phyloP scores from a whole-genome alignment of 208 protist genomes.

The Trypanosoma vivax region DNA sequence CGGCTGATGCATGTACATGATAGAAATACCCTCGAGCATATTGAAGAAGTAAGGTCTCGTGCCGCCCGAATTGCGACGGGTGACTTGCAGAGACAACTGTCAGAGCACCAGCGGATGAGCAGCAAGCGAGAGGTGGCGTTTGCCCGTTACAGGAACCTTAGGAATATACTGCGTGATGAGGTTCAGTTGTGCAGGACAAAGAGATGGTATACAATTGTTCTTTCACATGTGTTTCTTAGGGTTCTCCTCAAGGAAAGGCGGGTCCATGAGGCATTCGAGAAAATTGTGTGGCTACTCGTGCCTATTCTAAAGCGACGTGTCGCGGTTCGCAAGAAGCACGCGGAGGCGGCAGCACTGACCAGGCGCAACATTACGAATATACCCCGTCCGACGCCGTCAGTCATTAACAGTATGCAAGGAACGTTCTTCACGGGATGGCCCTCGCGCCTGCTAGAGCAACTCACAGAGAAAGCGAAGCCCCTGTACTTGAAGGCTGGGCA shows the following conservation, averaged over 20 bases:
- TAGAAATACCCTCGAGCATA: constrained; percentile 40
- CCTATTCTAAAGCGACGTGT: constrained; percentile 62
- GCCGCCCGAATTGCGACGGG: constrained; percentile 17
- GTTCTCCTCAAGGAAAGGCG: constrained; percentile 71
- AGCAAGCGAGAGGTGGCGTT: constrained; percentile 42
- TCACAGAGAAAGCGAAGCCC: constrained; percentile 55
- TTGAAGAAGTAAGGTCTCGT: constrained; percentile 25
- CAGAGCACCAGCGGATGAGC: constrained; percentile 29
- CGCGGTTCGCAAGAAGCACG: constrained; percentile 26
- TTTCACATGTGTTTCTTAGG: constrained; percentile 80
- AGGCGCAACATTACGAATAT: constrained; percentile 52
- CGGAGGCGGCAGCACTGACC: constrained; percentile 35
- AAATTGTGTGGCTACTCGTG: constrained; percentile 53
- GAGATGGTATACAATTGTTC: constrained; percentile 67
- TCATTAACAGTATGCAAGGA: constrained; percentile 80
- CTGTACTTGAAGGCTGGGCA: constrained; percentile 46
- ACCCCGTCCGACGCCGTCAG: constrained; percentile 59
- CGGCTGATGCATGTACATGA: constrained; percentile 26
- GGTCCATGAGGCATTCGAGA: constrained; percentile 63
- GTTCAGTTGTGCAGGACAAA: constrained; percentile 36
- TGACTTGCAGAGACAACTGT: constrained; percentile 1
- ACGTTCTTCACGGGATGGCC: constrained; percentile 85
- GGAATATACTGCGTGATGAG: constrained; percentile 49
- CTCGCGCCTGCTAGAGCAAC: constrained; percentile 48
- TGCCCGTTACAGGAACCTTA: constrained; percentile 52